Base-by-base conservation (phyloP, 2,329 filamentous ascomycete species). In the Beauveria sp. region DNA sequence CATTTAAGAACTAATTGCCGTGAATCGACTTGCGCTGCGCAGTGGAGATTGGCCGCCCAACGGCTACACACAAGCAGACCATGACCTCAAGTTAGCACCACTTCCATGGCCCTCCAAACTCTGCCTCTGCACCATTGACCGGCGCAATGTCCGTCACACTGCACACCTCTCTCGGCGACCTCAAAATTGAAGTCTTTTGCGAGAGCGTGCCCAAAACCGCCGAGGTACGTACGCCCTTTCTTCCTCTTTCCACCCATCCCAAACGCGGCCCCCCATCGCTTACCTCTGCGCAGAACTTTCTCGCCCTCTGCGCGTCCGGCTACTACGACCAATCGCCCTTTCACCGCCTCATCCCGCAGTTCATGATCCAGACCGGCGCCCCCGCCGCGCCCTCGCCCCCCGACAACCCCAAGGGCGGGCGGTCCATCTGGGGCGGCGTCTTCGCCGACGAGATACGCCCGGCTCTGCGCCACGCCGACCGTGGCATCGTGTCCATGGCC, bases 111-210 rank as follows among this genome's bases (percentile, higher is more conserved):
- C 50, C 58, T 61, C 43, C 43, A 61, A 49, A 60, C 45, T 45
- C n/a, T 12, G 22, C 24, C 24, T 20, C 42, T 24, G 28, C 47
- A 16, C 58, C 53, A 60, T 38, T 30, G 22, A 54, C 38, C 43
- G 28, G 42, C 49, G 49, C 58, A 46, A 87, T 88, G 85, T 87
- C 85, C 14, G 83, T 87, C 65, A 87, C 85, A 12, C 83, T 99
- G 16, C 92, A 97, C 75, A 99, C 95, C 55, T 90, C 87, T 56
- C 83, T 89, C 58, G 95, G 95, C 72, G 88, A 95, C 75, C 82
- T 99, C 72, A 99, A 98, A 78, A 85, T 98, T 69, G 95, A 98
- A 75, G 81, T 99, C 67, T 98, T 97, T 78, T 98, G 93, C 79
- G 91, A 97, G 74, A 88, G 90, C 68, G 91, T 96, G 38, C 95